Base-by-base conservation (phyloP, 768 basidiomycete genomes). In the Leccinum variicolor region DNA sequence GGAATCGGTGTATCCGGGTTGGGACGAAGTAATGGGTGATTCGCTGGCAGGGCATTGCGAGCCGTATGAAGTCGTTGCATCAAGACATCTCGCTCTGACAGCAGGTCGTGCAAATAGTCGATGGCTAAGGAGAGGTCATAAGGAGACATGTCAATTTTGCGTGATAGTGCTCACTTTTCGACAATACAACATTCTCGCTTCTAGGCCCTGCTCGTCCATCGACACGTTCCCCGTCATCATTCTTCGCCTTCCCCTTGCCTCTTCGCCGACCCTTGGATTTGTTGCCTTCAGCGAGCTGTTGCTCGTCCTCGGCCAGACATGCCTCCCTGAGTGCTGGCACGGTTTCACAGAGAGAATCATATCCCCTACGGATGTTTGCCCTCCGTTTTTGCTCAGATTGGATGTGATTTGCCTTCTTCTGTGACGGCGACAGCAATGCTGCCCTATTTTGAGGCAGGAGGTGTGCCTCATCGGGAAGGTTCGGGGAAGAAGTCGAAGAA, bases 401-500 rank as follows among this genome's bases (percentile, higher is more conserved):
- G 62, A 97, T 96, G 67, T 97, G 94, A 65, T 95, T 95, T 41
- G 89, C 89, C 69, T 94, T 92, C 70, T 95, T 95, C 77, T 94
- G 91, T 2, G 88, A 86, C 0, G 90, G 84, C 2, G 88, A 86
- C 25, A 95, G 80, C 25, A 94, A 78, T 8, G 74, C 39, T 0
- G 55, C 14, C 52, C 58, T 59, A 21, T 58, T 62, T 5, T 62
- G 60, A 48, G 62, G 58, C 14, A 43, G 21, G 45, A 47, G 28
- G 15, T 57, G 62, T 21, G 61, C n/a, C 13, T 69, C 60, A 33
- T 62, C 60, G 6, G 46, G 19, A 25, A 52, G 26, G 28, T 34
- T 53, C 46, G 56, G 58, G 36, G 62, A 57, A 50, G 61, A 15
- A 51, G 43, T 45, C 43, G 62, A 69, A 14, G 64, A 65, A 6